phyloP scores from a whole-genome alignment of 768 basidiomycete genomes.

The Pholiota microspora region DNA sequence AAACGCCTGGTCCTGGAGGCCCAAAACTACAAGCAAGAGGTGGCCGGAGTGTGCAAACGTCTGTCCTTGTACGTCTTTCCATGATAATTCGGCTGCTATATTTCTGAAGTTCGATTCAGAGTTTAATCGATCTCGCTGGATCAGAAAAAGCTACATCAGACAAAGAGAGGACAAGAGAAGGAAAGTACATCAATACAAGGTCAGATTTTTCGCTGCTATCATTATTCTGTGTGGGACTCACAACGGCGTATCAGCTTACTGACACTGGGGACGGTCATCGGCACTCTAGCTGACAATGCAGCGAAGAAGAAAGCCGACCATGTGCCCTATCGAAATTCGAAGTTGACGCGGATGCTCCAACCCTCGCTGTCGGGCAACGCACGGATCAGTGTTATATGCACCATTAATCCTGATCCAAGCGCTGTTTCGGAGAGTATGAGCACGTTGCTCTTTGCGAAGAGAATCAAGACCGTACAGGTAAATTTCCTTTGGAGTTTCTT shows the following conservation, averaged over 20 bases:
- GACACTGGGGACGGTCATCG: conserved; percentile 90
- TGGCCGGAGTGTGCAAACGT: conserved; percentile 76
- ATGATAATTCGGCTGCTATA: background rate
- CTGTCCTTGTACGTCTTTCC: conserved; percentile 54
- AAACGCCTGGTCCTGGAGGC: conserved; percentile 47
- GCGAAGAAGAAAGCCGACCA: conserved; percentile 82
- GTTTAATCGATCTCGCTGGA: conserved; percentile 93
- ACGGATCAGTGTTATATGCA: conserved; percentile 94
- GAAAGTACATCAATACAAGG: conserved; percentile 95
- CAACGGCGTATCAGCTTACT: conserved; percentile 59
- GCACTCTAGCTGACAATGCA: conserved; percentile 87
- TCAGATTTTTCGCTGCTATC: conserved; percentile 24
- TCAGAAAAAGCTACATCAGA: conserved; percentile 95
- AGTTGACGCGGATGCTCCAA: conserved; percentile 91
- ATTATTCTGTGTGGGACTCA: too few species aligned
- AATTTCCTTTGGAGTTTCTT: conserved; percentile 11
- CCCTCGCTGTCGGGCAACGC: conserved; percentile 95
- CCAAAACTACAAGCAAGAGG: conserved; percentile 74
- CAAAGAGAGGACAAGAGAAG: conserved; percentile 94
- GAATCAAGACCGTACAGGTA: conserved; percentile 87
- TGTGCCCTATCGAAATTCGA: conserved; percentile 93
- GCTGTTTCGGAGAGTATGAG: conserved; percentile 85
- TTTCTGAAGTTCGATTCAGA: conserved; percentile 41
- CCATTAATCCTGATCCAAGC: conserved; percentile 80
- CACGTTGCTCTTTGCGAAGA: conserved; percentile 87